Evolutionary conservation across 2,329 filamentous ascomycete species (phyloP), one percentile per base, ranked within the genome.

Genomic region (Colletotrichum sp.): DNA sequence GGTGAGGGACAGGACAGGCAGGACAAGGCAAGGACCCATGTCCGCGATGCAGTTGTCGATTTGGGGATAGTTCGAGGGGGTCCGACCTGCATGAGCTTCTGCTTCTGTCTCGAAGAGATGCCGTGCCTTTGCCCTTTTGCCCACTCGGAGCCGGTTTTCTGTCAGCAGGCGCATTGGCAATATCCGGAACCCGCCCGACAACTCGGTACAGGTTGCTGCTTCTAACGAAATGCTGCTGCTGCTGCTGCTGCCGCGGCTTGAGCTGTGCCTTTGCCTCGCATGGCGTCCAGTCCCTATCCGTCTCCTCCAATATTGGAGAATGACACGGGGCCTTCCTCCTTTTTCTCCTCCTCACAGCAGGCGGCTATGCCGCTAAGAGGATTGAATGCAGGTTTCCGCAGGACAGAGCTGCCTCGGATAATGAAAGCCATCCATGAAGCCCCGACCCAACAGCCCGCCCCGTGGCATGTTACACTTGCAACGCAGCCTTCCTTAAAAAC

Each of bases 171-270:
- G 18, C 30, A 32, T 69, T 39, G 39, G 32, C 57, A 65, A 64
- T 36, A 57, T 62, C 72, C 73, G 73, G 73, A 76, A 76, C 73
- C 65, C 73, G 64, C 73, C 73, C 73, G 69, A 76, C 70, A 69
- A 44, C 64, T 76, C 26, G 69, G 73, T 63, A 75, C 62, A 39
- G 68, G 67, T 32, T 32, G 30, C 32, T 55, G 36, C 26, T n/a
- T 66, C 39, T 16, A 30, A 8, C 15, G 69, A 65, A 32, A 28
- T 28, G 26, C 26, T 10, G 55, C 10, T 62, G 24, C 57, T 60
- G 26, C 24, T 60, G 57, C 32, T 21, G 26, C 28, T n/a, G 26
- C 30, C 10, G 18, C 26, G 18, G 44, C 44, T 49, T 21, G 18
- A 49, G 44, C 44, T 49, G 44, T 21, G 30, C 57, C 65, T 59